Conservation (phyloP, 768 basidiomycete genomes). For the Astraeus odoratus region DNA sequence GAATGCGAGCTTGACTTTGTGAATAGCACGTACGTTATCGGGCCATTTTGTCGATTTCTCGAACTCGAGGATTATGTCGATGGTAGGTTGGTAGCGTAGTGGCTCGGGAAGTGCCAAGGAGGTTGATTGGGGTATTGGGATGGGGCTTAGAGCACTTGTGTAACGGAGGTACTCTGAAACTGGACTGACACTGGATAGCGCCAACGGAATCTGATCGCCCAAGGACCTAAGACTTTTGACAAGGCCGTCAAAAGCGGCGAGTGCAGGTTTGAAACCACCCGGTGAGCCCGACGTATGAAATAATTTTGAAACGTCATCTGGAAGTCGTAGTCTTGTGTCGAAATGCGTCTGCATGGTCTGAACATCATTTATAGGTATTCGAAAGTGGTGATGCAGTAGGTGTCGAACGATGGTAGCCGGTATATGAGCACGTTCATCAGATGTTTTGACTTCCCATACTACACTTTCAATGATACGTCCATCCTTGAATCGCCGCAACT, state of each 20-base stretch:
- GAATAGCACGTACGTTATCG: constrained; percentile 86
- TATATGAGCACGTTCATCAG: constrained; percentile 75
- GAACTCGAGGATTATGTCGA: constrained; percentile 79
- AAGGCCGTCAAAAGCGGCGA: constrained; percentile 73
- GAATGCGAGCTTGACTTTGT: constrained; percentile 91
- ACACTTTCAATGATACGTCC: constrained; percentile 89
- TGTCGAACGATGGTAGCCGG: constrained; percentile 69
- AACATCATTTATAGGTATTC: constrained; percentile 45
- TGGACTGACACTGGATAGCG: constrained; percentile 70
- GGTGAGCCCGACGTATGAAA: constrained; percentile 28
- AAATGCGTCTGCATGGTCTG: constrained; percentile 53
- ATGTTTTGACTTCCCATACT: constrained; percentile 87
- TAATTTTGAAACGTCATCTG: constrained; percentile 41
- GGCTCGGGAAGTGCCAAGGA: constrained; percentile 46
- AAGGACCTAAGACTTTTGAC: constrained; percentile 70
- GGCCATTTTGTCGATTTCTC: constrained; percentile 94
- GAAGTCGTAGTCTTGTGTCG: constrained; percentile 53
- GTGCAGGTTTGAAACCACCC: constrained; percentile 64
- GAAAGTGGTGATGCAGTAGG: constrained; percentile 71
- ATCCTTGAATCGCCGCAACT: constrained; percentile 92
- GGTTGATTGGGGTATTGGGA: constrained; percentile 55
- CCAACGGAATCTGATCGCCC: constrained; percentile 66
- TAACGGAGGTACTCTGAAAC: constrained; percentile 73
- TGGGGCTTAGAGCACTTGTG: constrained; percentile 75
- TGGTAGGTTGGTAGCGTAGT: constrained; percentile 60